These are phyloP conservation scores for Plasmodium inui DNA, from an alignment of 169 alveolate species.

Conservation along the genomic window DNA sequence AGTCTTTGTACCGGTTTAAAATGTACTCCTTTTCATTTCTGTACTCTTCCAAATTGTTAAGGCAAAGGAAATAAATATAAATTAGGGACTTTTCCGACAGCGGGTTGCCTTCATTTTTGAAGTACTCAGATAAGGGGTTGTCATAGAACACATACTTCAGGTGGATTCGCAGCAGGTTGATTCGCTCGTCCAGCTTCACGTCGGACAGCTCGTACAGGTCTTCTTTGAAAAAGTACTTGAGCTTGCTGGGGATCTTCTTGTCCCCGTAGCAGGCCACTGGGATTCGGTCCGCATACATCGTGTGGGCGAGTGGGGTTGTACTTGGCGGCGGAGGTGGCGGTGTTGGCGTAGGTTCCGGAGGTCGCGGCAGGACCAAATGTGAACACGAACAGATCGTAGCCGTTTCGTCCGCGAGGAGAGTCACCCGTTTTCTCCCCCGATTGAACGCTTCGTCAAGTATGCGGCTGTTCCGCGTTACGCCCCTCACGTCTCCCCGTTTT, in stretches of 20 bases:
- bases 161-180: conserved; percentile 19
- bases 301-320: neutral
- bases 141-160: conserved; percentile 38
- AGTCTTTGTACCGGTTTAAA: conserved; percentile 32
- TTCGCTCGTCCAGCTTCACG: conserved; percentile 61
- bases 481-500: neutral
- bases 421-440: too few species aligned
- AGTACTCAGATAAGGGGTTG: conserved; percentile 57
- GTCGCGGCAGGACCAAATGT: neutral
- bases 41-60: conserved; percentile 42
- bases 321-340: neutral
- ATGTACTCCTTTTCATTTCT: conserved; percentile 58
- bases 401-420: neutral
- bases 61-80: conserved; percentile 51
- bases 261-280: conserved; percentile 61
- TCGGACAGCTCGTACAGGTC: conserved; percentile 55
- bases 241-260: conserved; percentile 23
- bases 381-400: neutral
- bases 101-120: conserved; percentile 48
- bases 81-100: conserved; percentile 33
- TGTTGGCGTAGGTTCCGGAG: too few species aligned
- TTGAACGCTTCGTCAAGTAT: neutral
- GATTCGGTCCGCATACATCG: conserved; percentile 46
- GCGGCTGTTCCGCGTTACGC: neutral
- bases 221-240: conserved; percentile 52